Conservation (phyloP, 176 grass and related monocot genomes). For the Elymus sibiricus region DNA sequence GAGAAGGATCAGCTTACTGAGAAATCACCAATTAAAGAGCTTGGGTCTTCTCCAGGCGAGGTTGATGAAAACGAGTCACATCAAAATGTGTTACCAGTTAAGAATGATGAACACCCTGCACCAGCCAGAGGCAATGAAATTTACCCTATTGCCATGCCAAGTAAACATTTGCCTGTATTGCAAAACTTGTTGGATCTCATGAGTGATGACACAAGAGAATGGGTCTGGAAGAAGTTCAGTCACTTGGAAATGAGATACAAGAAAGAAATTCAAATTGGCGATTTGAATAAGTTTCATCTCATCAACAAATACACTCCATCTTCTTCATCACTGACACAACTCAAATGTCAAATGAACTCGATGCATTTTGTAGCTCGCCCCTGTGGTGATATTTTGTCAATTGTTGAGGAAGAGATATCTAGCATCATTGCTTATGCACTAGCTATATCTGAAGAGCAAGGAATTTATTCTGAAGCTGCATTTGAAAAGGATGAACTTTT, state of each 20-base stretch:
- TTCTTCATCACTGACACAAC: conserved; percentile 34
- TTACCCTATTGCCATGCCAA: conserved; percentile 11
- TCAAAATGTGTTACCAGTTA: conserved; percentile 20
- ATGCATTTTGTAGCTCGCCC: conserved; percentile 61
- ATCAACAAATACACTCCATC: conserved; percentile 59
- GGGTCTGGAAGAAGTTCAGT: conserved; percentile 68
- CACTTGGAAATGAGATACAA: conserved; percentile 56
- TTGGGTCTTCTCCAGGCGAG: conserved; percentile 13
- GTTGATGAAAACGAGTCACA: conserved; percentile 7
- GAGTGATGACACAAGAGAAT: conserved; percentile 37
- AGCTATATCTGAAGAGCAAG: conserved; percentile 63
- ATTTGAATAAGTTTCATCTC: conserved; percentile 61
- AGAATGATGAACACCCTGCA: conserved; percentile 30
- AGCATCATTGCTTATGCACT: conserved; percentile 79
- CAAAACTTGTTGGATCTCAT: conserved; percentile 7
- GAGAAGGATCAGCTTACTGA: conserved; percentile 19
- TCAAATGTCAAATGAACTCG: conserved; percentile 32
- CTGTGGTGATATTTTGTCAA: conserved; percentile 57
- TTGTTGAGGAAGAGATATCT: conserved; percentile 69
- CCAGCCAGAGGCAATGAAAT: conserved; percentile 1
- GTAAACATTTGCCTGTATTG: background rate
- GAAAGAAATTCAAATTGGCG: conserved; percentile 68
- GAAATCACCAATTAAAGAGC: conserved; percentile 29
- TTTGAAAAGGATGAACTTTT: conserved; percentile 35
- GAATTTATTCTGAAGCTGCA: conserved; percentile 36